These are phyloP conservation scores for Populus simonii DNA, from an alignment of 345 rosid species.

Conservation along the genomic window DNA sequence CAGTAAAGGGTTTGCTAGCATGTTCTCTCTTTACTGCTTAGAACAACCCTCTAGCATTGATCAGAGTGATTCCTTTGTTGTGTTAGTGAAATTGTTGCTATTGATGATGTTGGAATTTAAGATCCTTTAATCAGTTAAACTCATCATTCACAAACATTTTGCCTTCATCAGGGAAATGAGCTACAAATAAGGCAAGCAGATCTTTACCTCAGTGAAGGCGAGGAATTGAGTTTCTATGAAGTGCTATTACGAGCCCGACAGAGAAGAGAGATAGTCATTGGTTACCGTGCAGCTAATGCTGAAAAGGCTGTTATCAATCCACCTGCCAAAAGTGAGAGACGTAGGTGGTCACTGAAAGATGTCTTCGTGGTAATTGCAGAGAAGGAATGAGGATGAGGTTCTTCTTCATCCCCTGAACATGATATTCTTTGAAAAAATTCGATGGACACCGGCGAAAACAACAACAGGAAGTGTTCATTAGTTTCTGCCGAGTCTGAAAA, in stretches of 20 bases:
- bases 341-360: constrained; percentile 51
- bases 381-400: constrained; percentile 38
- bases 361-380: constrained; percentile 59
- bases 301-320: constrained; percentile 71
- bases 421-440: not conserved
- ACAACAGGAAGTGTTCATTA: not conserved
- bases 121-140: not conserved
- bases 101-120: not conserved
- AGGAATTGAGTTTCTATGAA: constrained; percentile 66
- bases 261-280: constrained; percentile 62
- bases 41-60: not conserved
- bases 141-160: not conserved
- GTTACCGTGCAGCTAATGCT: constrained; percentile 49
- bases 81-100: too few relatives aligned
- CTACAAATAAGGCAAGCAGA: constrained; percentile 62
- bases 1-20: not conserved
- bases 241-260: constrained; percentile 51
- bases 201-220: constrained; percentile 52
- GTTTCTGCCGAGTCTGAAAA: not conserved
- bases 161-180: constrained; percentile 55
- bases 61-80: not conserved
- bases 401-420: not conserved
- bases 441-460: too few relatives aligned
- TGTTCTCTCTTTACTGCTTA: not conserved
- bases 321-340: constrained; percentile 42